Evolutionary conservation across 345 rosid genomes (phyloP), one percentile per base, ranked within the genome.

Genomic region (Microcos paniculata): DNA sequence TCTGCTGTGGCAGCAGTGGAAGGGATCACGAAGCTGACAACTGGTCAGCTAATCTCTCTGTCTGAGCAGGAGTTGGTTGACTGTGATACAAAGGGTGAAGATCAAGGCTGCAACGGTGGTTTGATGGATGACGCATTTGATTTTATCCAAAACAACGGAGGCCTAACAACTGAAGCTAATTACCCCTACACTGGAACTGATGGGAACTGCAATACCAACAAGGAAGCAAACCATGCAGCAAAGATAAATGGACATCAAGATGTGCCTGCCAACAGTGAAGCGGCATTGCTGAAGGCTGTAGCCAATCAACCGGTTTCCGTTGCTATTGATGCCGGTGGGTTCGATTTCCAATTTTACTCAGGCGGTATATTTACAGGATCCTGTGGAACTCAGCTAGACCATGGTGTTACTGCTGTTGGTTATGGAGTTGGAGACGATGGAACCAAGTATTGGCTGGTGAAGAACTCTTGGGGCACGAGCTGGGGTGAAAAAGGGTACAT

Each of bases 41-140:
- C 80, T 0, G 82, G 83, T 2, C 77, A 83, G 59, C 2, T 83
- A 69, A 24, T 79, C 30, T 72, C 83, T 0, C 72, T 83, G 0
- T 83, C 86, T 1, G 86, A 85, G 56, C 85, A 83, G 61, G 84
- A 85, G 72, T 23, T 85, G 48, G 83, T 85, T 1, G 85, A 83
- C 49, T 85, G 86, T 66, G 86, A 85, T 70, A 66, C 55, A 21
- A 65, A 70, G 6, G 80, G 80, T 45, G 87, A 35, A 3, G 6
- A 35, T 35, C 40, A 35, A 35, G 40, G 40, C 6, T 35, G 40
- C 3, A 2, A 35, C 53, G 98, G 98, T 2, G 98, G 97, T 74
- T 85, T 90, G 19, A 92, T 94, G 96, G 98, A 94, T 73, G 86
- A 92, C 74, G 98, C 85, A 3, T 94, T 89, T 49, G 86, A 94